Base-by-base conservation (phyloP, 192 early-diverging fungal genomes). In the Linnemannia hyalina region DNA sequence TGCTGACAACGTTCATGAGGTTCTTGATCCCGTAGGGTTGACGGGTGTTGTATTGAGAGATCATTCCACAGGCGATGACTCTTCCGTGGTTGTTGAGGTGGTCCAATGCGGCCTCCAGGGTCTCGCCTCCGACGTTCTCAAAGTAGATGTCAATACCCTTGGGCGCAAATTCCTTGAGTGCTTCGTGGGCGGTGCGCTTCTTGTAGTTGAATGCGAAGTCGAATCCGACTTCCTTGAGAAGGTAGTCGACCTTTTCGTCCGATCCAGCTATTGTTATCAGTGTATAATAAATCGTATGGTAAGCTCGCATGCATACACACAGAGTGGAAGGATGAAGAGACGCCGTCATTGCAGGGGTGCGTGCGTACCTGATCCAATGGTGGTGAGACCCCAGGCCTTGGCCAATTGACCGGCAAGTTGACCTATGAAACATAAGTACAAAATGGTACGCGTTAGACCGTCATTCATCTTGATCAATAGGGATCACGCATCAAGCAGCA, bases 171-270 rank as follows among this genome's bases (percentile, higher is more conserved):
- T 94, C 78, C 38, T 78, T 90, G 47, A 97, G 93, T 15, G 91
- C 92, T 0, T 83, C 81, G 70, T 88, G 77, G 8, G 81, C 69
- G 36, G 81, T 88, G 15, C 89, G 89, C 16, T 89, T 95, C 80
- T 96, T 97, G 92, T 97, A 97, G 90, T 97, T 97, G 91, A 97
- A 95, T 26, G 91, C 96, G 4, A 82, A 91, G 86, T 97, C 95
- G 42, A 94, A 95, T 8, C 93, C 93, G 70, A 94, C 82, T 60
- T 90, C 88, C 40, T 91, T 85, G 77, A 92, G 88, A 41, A 96
- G 88, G 73, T 89, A 91, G 40, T 89, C 90, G 32, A 94, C 93
- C 72, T 97, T 97, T 0, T 94, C 94, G 84, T 97, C 96, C 10
- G 90, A 90, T 2, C 95, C 95, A 18, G 94, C 94, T 42, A 90